Percentiles rank a stretch among this genome's conserved stretches.
Evolutionary conservation across 345 rosid species (phyloP).

Genomic region (Salix viminalis): DNA sequence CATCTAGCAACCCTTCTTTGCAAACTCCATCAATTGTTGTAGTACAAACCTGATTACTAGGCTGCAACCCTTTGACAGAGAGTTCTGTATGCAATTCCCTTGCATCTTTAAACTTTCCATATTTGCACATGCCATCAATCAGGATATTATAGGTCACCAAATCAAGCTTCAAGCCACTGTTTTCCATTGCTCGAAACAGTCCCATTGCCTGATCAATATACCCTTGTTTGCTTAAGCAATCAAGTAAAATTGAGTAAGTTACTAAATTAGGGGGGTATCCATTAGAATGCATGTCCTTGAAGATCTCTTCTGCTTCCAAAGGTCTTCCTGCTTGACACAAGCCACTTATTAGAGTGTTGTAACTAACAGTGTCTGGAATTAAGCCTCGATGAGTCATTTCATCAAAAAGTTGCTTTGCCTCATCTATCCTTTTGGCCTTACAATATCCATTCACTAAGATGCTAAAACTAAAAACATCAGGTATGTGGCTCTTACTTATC

Average conservation of each 20-base stretch:
- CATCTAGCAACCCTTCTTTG: not conserved
- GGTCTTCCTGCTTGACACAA: not conserved
- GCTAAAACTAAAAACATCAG: not conserved
- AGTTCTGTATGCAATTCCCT: not conserved
- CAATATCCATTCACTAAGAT: too few species aligned
- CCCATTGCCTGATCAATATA: not conserved
- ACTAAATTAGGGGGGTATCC: too few species aligned
- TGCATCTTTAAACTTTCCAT: constrained; percentile 3
- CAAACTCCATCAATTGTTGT: not conserved
- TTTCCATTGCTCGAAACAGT: not conserved
- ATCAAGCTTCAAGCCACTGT: not conserved
- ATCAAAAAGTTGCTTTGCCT: not conserved
- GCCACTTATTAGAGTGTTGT: not conserved
- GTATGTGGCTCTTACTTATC: not conserved
- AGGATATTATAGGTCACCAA: not conserved
- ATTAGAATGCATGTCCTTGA: too few species aligned
- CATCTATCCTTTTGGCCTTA: not conserved
- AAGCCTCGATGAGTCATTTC: not conserved
- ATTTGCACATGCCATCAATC: constrained; percentile 2
- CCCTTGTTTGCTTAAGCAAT: not conserved
- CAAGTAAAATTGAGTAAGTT: not conserved
- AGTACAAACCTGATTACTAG: not conserved
- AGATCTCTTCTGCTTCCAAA: not conserved
- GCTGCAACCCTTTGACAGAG: not conserved
- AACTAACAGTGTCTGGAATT: not conserved